Percentiles rank a stretch among this genome's conserved stretches.
phyloP scores from a whole-genome alignment of 2,329 filamentous ascomycete genomes.

The Chaetomiaceae sp. region DNA sequence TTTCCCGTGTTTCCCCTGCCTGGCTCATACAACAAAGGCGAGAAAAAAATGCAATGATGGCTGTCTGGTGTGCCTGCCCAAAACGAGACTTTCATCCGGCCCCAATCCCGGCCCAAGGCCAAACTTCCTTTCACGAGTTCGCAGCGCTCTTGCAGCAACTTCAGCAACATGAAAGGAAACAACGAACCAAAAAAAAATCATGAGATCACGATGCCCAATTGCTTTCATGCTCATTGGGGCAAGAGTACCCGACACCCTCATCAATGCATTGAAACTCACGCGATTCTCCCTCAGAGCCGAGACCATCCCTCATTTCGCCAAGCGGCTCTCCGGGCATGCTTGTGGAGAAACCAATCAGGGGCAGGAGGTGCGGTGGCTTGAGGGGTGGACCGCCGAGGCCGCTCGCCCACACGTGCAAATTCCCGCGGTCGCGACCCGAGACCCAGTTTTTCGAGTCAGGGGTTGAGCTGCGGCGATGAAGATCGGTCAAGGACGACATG shows the following conservation, averaged over 20 bases:
- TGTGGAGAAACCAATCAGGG: slow-evolving; percentile 19
- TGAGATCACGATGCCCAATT: background rate
- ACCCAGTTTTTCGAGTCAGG: slow-evolving; percentile 4
- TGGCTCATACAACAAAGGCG: too few relatives aligned
- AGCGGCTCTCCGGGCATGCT: too few relatives aligned
- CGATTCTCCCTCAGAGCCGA: background rate
- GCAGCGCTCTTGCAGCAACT: slow-evolving; percentile 1
- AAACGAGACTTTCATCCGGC: slow-evolving; percentile 22
- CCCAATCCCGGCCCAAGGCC: slow-evolving; percentile 12
- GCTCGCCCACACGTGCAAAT: slow-evolving; percentile 15
- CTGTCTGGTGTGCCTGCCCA: slow-evolving; percentile 13
- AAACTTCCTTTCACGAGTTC: too few relatives aligned
- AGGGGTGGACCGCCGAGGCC: slow-evolving; percentile 8
- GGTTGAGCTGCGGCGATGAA: background rate
- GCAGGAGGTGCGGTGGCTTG: background rate
- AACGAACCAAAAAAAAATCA: background rate
- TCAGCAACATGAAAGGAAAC: background rate
- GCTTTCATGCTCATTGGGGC: background rate
- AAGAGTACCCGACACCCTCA: too few relatives aligned
- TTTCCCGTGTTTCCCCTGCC: background rate
- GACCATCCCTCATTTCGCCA: slow-evolving; percentile 2
- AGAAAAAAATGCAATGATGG: slow-evolving; percentile 8
- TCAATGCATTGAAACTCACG: too few relatives aligned
- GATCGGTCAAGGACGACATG: slow-evolving; percentile 5
- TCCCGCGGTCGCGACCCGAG: background rate